Evolutionary conservation across 306 rosid genomes (phyloP).

Genomic region (Begonia fuchsioides): DNA sequence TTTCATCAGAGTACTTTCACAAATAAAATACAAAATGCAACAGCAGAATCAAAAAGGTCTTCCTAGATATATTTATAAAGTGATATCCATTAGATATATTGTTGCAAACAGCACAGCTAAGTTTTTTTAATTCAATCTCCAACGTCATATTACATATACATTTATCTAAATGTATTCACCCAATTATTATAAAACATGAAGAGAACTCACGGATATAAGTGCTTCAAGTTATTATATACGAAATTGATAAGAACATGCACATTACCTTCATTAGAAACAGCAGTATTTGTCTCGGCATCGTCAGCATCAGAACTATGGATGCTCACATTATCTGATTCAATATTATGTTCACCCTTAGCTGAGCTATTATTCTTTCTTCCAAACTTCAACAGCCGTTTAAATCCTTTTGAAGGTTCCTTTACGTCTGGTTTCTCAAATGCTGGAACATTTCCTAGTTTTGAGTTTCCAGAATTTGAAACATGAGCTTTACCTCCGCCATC

Average conservation of each 20-base stretch:
- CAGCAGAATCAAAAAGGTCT: too few relatives aligned
- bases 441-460: constrained; percentile 71
- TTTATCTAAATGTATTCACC: too few relatives aligned
- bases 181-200: too few relatives aligned
- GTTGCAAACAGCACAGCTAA: too few relatives aligned
- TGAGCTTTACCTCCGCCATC: constrained; percentile 35
- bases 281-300: constrained; percentile 31
- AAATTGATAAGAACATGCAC: background rate
- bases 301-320: constrained; percentile 42
- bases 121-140: too few relatives aligned
- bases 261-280: constrained; percentile 60
- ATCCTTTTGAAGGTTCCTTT: constrained; percentile 72
- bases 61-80: too few relatives aligned
- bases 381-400: constrained; percentile 58
- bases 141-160: too few relatives aligned
- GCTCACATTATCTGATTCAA: constrained; percentile 46
- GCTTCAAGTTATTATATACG: background rate
- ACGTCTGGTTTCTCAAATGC: constrained; percentile 52
- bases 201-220: background rate
- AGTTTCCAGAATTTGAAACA: constrained; percentile 39
- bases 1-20: too few relatives aligned
- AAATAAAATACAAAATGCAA: too few relatives aligned
- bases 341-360: constrained; percentile 29
- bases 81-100: too few relatives aligned
- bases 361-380: constrained; percentile 79